These are phyloP conservation scores for Lepiota subincarnata DNA, from an alignment of 768 basidiomycete species.

Conservation along the genomic window DNA sequence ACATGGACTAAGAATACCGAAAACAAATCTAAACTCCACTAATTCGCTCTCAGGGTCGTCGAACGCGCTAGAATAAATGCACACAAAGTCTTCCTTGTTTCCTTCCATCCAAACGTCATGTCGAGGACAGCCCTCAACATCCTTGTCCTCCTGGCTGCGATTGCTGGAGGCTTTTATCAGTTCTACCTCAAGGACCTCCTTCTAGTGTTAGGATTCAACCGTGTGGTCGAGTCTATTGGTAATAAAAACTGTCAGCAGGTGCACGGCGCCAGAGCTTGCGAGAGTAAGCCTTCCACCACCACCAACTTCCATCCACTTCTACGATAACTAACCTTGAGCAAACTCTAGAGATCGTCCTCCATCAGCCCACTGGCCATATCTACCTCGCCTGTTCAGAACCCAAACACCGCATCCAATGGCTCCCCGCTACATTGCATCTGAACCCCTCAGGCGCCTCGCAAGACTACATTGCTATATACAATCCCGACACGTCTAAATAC, in stretches of 20 bases:
- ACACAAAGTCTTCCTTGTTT: neutral
- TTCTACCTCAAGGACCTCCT: conserved; percentile 45
- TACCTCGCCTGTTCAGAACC: conserved; percentile 63
- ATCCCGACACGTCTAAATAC: conserved; percentile 40
- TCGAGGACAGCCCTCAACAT: conserved; percentile 22
- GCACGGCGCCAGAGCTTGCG: conserved; percentile 59
- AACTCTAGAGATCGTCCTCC: conserved; percentile 51
- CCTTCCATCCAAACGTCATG: neutral
- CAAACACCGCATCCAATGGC: conserved; percentile 46
- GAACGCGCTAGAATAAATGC: neutral
- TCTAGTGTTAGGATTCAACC: conserved; percentile 36
- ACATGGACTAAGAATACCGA: too few relatives aligned
- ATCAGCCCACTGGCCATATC: conserved; percentile 50
- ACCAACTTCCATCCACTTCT: neutral
- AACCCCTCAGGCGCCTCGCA: conserved; percentile 36
- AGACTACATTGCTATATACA: conserved; percentile 61
- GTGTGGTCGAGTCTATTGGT: conserved; percentile 40
- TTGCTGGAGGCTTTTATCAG: conserved; percentile 43
- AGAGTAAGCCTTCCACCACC: conserved; percentile 42
- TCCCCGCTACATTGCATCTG: conserved; percentile 35
- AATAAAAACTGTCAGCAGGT: conserved; percentile 46
- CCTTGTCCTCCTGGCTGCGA: conserved; percentile 32
- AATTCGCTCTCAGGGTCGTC: too few relatives aligned
- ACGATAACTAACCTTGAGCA: neutral
- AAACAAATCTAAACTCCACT: too few relatives aligned